Evolutionary conservation across 2,329 filamentous ascomycete species (phyloP).

Genomic region (Hymenoscyphus fraxineus): DNA sequence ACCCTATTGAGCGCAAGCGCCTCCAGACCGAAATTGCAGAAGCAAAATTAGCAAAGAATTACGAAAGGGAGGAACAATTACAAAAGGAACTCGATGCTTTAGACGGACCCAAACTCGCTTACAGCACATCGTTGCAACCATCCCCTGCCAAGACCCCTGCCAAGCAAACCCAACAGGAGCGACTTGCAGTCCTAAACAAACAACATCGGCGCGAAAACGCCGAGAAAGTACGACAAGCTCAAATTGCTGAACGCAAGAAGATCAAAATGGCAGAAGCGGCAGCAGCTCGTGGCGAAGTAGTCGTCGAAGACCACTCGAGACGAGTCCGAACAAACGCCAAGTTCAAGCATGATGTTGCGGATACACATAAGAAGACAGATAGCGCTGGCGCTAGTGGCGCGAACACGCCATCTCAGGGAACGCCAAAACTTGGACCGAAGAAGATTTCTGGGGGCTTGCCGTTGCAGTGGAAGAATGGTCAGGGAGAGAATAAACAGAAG

Average conservation of each 20-base stretch:
- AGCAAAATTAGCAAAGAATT: constrained; percentile 61
- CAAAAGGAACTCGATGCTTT: constrained; percentile 60
- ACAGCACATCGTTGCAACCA: constrained; percentile 58
- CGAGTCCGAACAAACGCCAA: constrained; percentile 65
- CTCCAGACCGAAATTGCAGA: constrained; percentile 63
- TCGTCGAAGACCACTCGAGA: constrained; percentile 55
- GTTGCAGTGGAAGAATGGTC: constrained; percentile 46
- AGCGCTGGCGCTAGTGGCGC: constrained; percentile 49
- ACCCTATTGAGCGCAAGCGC: constrained; percentile 63
- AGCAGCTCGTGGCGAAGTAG: constrained; percentile 59
- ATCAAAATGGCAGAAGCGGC: constrained; percentile 58
- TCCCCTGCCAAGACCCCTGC: constrained; percentile 50
- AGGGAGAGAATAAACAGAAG: constrained; percentile 43
- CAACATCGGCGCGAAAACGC: constrained; percentile 80
- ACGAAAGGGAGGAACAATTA: constrained; percentile 50
- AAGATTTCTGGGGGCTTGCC: constrained; percentile 39
- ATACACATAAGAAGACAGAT: constrained; percentile 44
- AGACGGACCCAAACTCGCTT: constrained; percentile 68
- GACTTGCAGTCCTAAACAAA: constrained; percentile 76
- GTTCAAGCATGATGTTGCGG: constrained; percentile 62
- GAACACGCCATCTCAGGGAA: constrained; percentile 45
- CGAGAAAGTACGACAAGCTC: constrained; percentile 87
- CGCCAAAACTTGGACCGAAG: constrained; percentile 44
- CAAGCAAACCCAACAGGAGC: constrained; percentile 68
- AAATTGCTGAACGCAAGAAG: constrained; percentile 72